Conservation (phyloP, 2,329 filamentous ascomycete genomes). For the Lecanicillium sp. region DNA sequence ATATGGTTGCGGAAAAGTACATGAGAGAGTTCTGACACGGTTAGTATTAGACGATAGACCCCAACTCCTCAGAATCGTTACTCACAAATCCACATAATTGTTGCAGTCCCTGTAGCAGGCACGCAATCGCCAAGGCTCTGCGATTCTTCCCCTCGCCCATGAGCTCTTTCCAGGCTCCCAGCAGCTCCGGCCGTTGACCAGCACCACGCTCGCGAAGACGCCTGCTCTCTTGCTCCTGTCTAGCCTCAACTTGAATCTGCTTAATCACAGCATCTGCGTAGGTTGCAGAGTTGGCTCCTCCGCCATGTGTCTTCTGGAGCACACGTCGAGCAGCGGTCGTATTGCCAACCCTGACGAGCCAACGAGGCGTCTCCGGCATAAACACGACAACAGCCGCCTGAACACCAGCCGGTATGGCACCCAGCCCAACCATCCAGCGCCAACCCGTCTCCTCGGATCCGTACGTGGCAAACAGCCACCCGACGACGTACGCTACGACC, state of each 20-base stretch:
- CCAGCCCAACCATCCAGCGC: conserved; percentile 88
- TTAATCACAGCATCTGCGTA: conserved; percentile 54
- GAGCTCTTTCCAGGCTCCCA: conserved; percentile 45
- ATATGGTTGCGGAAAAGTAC: conserved; percentile 85
- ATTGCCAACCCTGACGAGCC: conserved; percentile 66
- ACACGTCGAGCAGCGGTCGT: conserved; percentile 56
- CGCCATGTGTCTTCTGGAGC: conserved; percentile 56
- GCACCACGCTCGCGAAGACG: conserved; percentile 23
- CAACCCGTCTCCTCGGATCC: conserved; percentile 54
- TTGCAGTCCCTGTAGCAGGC: conserved; percentile 78
- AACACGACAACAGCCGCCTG: conserved; percentile 61
- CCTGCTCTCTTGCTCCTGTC: conserved; percentile 55
- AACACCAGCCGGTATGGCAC: conserved; percentile 65
- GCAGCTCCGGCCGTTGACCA: conserved; percentile 24
- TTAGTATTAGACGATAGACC: background rate
- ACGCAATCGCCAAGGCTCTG: conserved; percentile 75
- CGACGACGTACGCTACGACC: conserved; percentile 78
- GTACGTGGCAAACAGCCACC: conserved; percentile 62
- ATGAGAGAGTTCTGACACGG: conserved; percentile 67
- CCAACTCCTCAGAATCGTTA: conserved; percentile 12
- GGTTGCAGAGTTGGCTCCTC: conserved; percentile 30
- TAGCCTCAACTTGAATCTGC: conserved; percentile 66
- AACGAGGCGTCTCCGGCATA: conserved; percentile 85
- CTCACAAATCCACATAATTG: conserved; percentile 78
- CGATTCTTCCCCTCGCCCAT: conserved; percentile 55